phyloP scores from a whole-genome alignment of 192 early-diverging fungal genomes.

The Dissophora ornata region DNA sequence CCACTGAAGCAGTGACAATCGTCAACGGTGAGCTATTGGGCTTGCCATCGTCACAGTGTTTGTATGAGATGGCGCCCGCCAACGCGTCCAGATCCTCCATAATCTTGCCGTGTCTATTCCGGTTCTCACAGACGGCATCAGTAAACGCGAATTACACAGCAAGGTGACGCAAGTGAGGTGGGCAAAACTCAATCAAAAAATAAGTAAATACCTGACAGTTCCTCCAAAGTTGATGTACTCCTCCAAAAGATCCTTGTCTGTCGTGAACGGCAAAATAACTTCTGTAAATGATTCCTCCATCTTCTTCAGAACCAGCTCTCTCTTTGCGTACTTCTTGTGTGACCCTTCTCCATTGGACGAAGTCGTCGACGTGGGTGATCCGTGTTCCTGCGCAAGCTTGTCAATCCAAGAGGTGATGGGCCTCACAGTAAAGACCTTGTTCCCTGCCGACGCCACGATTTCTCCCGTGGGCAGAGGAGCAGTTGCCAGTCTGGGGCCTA shows the following conservation, averaged over 20 bases:
- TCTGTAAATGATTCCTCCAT: conserved; percentile 83
- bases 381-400: conserved; percentile 39
- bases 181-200: not conserved
- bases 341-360: not conserved
- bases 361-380: conserved; percentile 21
- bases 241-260: conserved; percentile 76
- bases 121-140: no score
- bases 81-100: conserved; percentile 89
- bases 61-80: conserved; percentile 83
- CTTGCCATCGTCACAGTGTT: conserved; percentile 68
- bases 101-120: conserved; percentile 82
- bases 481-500: no score
- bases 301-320: conserved; percentile 62
- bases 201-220: conserved; percentile 61
- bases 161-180: not conserved
- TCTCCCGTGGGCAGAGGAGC: no score
- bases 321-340: conserved; percentile 15
- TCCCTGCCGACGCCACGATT: not conserved
- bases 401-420: conserved; percentile 52
- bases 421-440: conserved; percentile 35
- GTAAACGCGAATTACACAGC: no score
- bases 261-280: conserved; percentile 81
- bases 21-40: conserved; percentile 59
- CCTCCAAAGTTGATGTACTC: conserved; percentile 86
- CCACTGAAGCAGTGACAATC: conserved; percentile 90